phyloP scores from a whole-genome alignment of 768 basidiomycete species.

The Serendipita vermifera region DNA sequence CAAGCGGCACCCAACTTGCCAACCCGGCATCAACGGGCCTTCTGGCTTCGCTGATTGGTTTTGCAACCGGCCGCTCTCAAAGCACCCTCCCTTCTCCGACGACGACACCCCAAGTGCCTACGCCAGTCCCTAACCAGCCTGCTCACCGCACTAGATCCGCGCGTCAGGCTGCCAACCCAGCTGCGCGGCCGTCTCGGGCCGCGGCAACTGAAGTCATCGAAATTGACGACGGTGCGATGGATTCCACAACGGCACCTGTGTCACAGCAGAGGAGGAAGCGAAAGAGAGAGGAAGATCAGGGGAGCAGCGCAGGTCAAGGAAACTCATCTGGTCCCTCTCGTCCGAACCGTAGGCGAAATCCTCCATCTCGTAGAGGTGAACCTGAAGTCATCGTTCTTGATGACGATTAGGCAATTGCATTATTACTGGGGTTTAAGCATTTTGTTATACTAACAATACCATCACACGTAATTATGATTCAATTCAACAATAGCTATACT shows the following conservation, averaged over 20 bases:
- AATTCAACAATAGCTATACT: no score
- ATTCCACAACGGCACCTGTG: not conserved
- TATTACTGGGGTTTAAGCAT: no score
- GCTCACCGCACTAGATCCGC: not conserved
- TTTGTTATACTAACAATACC: no score
- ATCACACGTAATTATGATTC: no score
- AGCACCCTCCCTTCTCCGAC: not conserved
- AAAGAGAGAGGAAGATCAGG: not conserved
- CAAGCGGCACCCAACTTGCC: not conserved
- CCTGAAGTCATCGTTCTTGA: conserved; percentile 8
- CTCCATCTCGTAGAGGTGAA: not conserved
- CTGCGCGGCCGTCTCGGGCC: not conserved
- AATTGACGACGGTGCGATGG: not conserved
- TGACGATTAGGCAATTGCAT: not conserved
- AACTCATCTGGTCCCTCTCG: not conserved
- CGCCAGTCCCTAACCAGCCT: not conserved
- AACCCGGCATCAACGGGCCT: not conserved
- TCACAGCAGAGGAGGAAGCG: not conserved
- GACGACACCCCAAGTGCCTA: not conserved
- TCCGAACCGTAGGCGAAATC: not conserved
- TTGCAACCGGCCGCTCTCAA: not conserved
- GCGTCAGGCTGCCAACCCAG: not conserved
- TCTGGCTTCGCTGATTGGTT: not conserved
- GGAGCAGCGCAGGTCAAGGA: not conserved
- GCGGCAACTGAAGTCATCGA: conserved; percentile 3